These are phyloP conservation scores for Cyphellophora attinorum DNA, from an alignment of 2,329 filamentous ascomycete genomes.

Conservation along the genomic window DNA sequence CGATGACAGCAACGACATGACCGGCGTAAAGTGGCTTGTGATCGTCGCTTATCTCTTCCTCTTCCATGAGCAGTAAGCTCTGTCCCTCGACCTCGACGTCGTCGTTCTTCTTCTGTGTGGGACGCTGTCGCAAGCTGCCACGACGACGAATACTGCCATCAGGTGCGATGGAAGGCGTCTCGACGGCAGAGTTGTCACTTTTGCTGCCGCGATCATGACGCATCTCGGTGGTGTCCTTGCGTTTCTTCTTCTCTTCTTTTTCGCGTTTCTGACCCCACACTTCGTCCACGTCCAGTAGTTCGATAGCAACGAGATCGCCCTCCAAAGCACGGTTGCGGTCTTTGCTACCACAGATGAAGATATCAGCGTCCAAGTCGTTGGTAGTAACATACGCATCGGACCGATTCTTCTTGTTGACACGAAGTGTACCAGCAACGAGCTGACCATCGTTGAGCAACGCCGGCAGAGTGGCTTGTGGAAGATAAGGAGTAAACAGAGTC, in stretches of 20 bases:
- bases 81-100: slow-evolving; percentile 98
- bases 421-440: slow-evolving; percentile 89
- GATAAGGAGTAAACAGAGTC: slow-evolving; percentile 94
- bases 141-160: slow-evolving; percentile 86
- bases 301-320: slow-evolving; percentile 88
- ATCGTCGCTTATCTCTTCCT: slow-evolving; percentile 97
- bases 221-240: slow-evolving; percentile 95
- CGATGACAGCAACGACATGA: slow-evolving; percentile 93
- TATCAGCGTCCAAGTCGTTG: slow-evolving; percentile 89
- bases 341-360: slow-evolving; percentile 99
- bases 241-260: slow-evolving; percentile 99
- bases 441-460: slow-evolving; percentile 85
- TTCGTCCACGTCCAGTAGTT: slow-evolving; percentile 94
- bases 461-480: slow-evolving; percentile 87
- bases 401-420: slow-evolving; percentile 99
- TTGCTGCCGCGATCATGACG: slow-evolving; percentile 48
- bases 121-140: slow-evolving; percentile 89
- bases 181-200: slow-evolving; percentile 51
- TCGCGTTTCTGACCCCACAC: slow-evolving; percentile 98
- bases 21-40: slow-evolving; percentile 96
- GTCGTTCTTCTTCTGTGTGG: slow-evolving; percentile 99
- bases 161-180: slow-evolving; percentile 49
- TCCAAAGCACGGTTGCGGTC: slow-evolving; percentile 95
- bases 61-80: slow-evolving; percentile 89
- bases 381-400: slow-evolving; percentile 97